A percentile compares a stretch with the other conserved stretches of the same genome.
phyloP scores from a whole-genome alignment of 768 basidiomycete species.

The Rhizopogon rudus region DNA sequence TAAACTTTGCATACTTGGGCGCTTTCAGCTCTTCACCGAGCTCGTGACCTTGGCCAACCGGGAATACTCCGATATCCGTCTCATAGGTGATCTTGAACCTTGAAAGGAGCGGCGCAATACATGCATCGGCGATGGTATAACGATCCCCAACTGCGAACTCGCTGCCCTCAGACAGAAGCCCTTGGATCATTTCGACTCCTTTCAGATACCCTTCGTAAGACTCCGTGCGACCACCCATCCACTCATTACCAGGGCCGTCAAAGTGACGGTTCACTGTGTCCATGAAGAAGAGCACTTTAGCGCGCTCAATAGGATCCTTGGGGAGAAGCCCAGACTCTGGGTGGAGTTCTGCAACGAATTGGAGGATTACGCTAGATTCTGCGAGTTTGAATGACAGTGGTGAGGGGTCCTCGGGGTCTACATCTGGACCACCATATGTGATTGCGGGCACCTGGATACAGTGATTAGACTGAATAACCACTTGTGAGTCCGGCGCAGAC shows the following conservation, averaged over 20 bases:
- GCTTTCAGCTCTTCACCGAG: constrained; percentile 33
- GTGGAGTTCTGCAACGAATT: constrained; percentile 60
- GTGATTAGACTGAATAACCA: not conserved
- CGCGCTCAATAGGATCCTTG: constrained; percentile 46
- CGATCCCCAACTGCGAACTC: constrained; percentile 23
- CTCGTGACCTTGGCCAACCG: constrained; percentile 41
- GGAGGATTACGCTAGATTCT: constrained; percentile 59
- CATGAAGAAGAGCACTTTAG: constrained; percentile 58
- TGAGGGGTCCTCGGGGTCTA: constrained; percentile 49
- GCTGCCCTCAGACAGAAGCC: constrained; percentile 37
- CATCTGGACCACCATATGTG: constrained; percentile 54
- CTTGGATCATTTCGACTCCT: constrained; percentile 44
- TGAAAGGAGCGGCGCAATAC: constrained; percentile 52
- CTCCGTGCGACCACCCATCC: constrained; percentile 31
- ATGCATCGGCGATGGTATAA: constrained; percentile 50
- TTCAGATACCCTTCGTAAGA: constrained; percentile 33
- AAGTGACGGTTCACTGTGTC: constrained; percentile 44
- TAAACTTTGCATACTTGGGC: constrained; percentile 43
- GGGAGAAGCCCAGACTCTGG: constrained; percentile 45
- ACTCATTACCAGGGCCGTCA: constrained; percentile 24
- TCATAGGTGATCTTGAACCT: constrained; percentile 38
- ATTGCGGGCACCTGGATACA: constrained; percentile 47
- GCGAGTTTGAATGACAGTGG: constrained; percentile 54
- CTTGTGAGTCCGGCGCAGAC: constrained; percentile 26
- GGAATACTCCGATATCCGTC: constrained; percentile 47